phyloP scores from a whole-genome alignment of 495 filamentous ascomycete genomes.

The Lepidopterella palustris region DNA sequence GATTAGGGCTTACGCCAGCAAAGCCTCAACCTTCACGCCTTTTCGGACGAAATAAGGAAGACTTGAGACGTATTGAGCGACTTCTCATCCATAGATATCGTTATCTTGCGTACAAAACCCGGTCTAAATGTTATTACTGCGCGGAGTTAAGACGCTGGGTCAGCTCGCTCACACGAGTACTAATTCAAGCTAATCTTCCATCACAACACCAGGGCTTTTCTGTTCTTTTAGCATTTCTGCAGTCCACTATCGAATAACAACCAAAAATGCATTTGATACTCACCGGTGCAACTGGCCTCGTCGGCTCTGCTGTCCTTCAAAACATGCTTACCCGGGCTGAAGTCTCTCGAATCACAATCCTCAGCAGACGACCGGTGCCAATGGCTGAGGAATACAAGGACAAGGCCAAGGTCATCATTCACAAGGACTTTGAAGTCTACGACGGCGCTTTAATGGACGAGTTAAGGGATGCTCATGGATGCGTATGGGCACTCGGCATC shows the following conservation, averaged over 20 bases:
- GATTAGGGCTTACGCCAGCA: too few species aligned
- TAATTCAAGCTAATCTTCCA: background rate
- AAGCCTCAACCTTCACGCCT: background rate
- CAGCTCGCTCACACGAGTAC: background rate
- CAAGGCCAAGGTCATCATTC: slow-evolving; percentile 58
- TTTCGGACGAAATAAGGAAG: background rate
- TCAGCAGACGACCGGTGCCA: slow-evolving; percentile 57
- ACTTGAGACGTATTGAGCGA: background rate
- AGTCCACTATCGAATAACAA: background rate
- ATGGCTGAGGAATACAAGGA: slow-evolving; percentile 53
- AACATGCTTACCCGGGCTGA: slow-evolving; percentile 53
- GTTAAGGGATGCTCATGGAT: slow-evolving; percentile 56
- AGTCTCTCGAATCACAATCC: slow-evolving; percentile 57
- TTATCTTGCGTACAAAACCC: background rate
- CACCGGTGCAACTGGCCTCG: slow-evolving; percentile 67
- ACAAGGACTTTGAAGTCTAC: slow-evolving; percentile 58
- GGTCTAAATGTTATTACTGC: background rate
- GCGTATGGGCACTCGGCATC: slow-evolving; percentile 66
- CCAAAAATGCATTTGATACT: slow-evolving; percentile 59
- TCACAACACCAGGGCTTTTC: background rate
- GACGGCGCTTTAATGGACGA: slow-evolving; percentile 48
- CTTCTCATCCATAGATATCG: background rate
- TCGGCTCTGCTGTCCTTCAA: slow-evolving; percentile 58
- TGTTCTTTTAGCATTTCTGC: background rate
- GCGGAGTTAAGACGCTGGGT: background rate